These are phyloP conservation scores for Russula dissimulans DNA, from an alignment of 768 basidiomycete species.

Conservation along the genomic window DNA sequence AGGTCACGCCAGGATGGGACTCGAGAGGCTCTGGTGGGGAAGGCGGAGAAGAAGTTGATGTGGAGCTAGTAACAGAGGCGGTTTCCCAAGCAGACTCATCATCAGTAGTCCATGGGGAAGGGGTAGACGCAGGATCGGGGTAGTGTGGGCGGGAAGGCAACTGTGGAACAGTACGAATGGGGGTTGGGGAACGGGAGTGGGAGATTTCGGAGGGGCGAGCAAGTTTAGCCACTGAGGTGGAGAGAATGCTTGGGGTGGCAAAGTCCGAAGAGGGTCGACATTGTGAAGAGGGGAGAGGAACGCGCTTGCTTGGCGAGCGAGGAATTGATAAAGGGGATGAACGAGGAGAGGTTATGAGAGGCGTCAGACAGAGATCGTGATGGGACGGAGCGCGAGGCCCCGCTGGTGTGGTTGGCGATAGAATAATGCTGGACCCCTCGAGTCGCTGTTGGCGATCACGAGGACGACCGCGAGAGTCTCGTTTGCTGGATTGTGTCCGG, in stretches of 20 bases:
- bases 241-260: slow-evolving; percentile 2
- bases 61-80: slow-evolving; percentile 51
- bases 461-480: slow-evolving; percentile 49
- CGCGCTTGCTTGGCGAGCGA: slow-evolving; percentile 26
- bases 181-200: slow-evolving; percentile 34
- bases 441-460: slow-evolving; percentile 41
- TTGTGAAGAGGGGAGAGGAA: background rate
- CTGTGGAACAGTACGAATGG: slow-evolving; percentile 27
- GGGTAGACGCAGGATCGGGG: slow-evolving; percentile 22
- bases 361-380: slow-evolving; percentile 24
- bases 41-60: slow-evolving; percentile 43
- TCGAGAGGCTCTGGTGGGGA: slow-evolving; percentile 28
- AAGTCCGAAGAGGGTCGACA: slow-evolving; percentile 3
- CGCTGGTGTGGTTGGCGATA: slow-evolving; percentile 24
- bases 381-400: slow-evolving; percentile 21
- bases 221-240: slow-evolving; percentile 9
- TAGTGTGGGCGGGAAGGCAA: slow-evolving; percentile 17
- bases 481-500: slow-evolving; percentile 48
- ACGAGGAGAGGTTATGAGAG: slow-evolving; percentile 29
- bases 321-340: slow-evolving; percentile 24
- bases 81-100: slow-evolving; percentile 74
- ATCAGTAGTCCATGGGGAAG: slow-evolving; percentile 66
- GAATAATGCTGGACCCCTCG: slow-evolving; percentile 30
- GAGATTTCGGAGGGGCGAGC: slow-evolving; percentile 9
- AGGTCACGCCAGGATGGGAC: slow-evolving; percentile 25